phyloP scores from a whole-genome alignment of 768 basidiomycete species.

The Leccinum uliginosum region DNA sequence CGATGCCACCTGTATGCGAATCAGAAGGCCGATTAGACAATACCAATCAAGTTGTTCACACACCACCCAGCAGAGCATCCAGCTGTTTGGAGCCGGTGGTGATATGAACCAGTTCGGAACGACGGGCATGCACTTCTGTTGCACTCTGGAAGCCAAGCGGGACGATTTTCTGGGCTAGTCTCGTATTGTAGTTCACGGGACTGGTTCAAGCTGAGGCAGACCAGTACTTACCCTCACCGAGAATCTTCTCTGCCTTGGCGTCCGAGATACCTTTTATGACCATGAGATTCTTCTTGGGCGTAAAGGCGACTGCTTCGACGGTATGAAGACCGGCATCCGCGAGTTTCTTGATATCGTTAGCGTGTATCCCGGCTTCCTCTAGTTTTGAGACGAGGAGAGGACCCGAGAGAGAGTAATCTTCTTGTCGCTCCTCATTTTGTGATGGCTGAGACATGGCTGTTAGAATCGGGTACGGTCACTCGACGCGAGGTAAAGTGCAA shows the following conservation, averaged over 20 bases:
- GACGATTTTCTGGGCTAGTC: constrained; percentile 86
- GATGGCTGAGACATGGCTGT: constrained; percentile 35
- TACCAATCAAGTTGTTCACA: constrained; percentile 9
- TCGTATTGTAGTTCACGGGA: constrained; percentile 8
- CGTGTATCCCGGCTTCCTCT: constrained; percentile 83
- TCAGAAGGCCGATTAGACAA: constrained; percentile 10
- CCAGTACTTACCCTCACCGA: constrained; percentile 69
- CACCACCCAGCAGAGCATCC: constrained; percentile 92
- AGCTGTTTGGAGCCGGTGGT: constrained; percentile 96
- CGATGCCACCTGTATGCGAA: constrained; percentile 71
- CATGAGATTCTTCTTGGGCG: constrained; percentile 88
- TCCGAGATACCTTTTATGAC: constrained; percentile 97
- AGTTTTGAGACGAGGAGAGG: constrained; percentile 82
- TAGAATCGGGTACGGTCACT: neutral
- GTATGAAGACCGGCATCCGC: constrained; percentile 89
- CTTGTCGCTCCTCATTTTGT: constrained; percentile 47
- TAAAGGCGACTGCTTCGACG: constrained; percentile 93
- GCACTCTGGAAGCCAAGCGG: constrained; percentile 98
- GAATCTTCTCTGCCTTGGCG: constrained; percentile 94
- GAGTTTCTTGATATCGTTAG: constrained; percentile 94
- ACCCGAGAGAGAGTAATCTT: constrained; percentile 58
- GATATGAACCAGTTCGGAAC: constrained; percentile 93
- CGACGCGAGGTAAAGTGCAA: neutral
- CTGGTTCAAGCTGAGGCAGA: neutral
- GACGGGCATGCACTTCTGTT: constrained; percentile 92